phyloP scores from a whole-genome alignment of 371 early-diverging fungal genomes.

The Blastocladiella emersonii region DNA sequence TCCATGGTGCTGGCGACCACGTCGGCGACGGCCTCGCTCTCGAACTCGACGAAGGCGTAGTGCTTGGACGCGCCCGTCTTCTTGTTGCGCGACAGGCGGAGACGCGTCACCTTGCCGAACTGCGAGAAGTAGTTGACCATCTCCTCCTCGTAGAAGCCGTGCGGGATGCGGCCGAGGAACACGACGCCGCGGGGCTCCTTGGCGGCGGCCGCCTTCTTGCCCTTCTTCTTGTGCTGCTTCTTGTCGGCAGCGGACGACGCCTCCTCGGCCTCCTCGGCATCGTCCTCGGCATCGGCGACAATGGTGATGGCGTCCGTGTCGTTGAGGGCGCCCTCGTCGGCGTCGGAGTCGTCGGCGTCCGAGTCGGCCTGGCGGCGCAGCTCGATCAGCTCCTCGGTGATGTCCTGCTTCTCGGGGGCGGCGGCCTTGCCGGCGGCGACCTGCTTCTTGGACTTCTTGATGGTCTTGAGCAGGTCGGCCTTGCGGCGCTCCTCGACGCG shows the following conservation, averaged over 20 bases:
- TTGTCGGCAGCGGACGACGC: slow-evolving; percentile 7
- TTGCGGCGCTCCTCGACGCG: too few relatives aligned
- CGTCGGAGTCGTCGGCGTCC: neutral
- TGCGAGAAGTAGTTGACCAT: slow-evolving; percentile 80
- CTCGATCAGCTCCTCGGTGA: too few relatives aligned
- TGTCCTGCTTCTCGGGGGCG: too few relatives aligned
- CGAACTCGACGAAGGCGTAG: slow-evolving; percentile 85
- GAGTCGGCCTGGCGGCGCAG: too few relatives aligned
- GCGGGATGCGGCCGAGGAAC: slow-evolving; percentile 81
- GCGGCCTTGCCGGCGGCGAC: too few relatives aligned
- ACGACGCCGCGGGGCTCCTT: slow-evolving; percentile 50
- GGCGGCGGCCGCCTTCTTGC: slow-evolving; percentile 20
- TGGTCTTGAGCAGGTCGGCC: too few relatives aligned
- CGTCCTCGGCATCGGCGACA: slow-evolving; percentile 4
- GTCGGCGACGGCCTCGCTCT: slow-evolving; percentile 55
- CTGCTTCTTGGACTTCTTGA: too few relatives aligned
- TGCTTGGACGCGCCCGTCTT: slow-evolving; percentile 81
- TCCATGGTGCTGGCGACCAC: slow-evolving; percentile 92
- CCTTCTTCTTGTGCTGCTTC: slow-evolving; percentile 27
- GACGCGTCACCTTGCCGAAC: slow-evolving; percentile 68
- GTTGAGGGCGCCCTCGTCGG: neutral
- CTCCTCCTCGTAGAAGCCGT: slow-evolving; percentile 88
- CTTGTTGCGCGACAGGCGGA: slow-evolving; percentile 72
- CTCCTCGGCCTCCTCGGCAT: slow-evolving; percentile 5
- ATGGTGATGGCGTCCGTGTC: too few relatives aligned